These are phyloP conservation scores for Vairimorpha ceranae DNA, from an alignment of 371 early-diverging fungal genomes.

Conservation along the genomic window DNA sequence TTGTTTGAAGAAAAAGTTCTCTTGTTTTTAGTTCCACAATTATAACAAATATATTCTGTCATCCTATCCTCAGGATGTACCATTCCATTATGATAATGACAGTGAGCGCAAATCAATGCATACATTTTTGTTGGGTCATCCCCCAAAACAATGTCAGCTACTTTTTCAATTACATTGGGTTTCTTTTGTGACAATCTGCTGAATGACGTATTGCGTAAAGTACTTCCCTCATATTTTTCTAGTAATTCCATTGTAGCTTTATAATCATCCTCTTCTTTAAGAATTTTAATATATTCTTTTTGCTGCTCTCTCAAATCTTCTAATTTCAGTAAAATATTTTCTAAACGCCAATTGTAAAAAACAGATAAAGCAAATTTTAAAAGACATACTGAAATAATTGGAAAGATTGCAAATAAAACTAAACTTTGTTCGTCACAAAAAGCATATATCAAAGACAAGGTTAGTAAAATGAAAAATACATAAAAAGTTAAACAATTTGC, in stretches of 20 bases:
- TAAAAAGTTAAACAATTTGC: background rate
- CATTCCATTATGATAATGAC: conserved; percentile 80
- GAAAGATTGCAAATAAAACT: background rate
- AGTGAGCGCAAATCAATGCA: conserved; percentile 77
- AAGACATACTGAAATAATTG: conserved; percentile 6
- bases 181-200: conserved; percentile 59
- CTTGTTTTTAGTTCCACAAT: conserved; percentile 39
- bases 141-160: conserved; percentile 65
- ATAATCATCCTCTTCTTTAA: conserved; percentile 76
- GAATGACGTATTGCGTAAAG: conserved; percentile 20
- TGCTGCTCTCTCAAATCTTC: conserved; percentile 42
- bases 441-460: conserved; percentile 6
- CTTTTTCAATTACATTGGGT: conserved; percentile 75
- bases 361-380: background rate
- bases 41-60: conserved; percentile 62
- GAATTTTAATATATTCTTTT: conserved; percentile 66
- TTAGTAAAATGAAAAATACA: conserved; percentile 8
- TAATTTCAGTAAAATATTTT: conserved; percentile 20
- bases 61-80: conserved; percentile 72
- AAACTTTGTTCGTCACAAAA: conserved; percentile 1
- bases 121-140: conserved; percentile 68
- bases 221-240: conserved; percentile 71
- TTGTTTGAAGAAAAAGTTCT: conserved; percentile 7
- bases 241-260: conserved; percentile 76
- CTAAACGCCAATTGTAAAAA: conserved; percentile 17